A percentile compares a stretch with the other conserved stretches of the same genome.
These are phyloP conservation scores for Xylaria intraflava DNA, from an alignment of 495 filamentous ascomycete genomes.

Conservation along the genomic window DNA sequence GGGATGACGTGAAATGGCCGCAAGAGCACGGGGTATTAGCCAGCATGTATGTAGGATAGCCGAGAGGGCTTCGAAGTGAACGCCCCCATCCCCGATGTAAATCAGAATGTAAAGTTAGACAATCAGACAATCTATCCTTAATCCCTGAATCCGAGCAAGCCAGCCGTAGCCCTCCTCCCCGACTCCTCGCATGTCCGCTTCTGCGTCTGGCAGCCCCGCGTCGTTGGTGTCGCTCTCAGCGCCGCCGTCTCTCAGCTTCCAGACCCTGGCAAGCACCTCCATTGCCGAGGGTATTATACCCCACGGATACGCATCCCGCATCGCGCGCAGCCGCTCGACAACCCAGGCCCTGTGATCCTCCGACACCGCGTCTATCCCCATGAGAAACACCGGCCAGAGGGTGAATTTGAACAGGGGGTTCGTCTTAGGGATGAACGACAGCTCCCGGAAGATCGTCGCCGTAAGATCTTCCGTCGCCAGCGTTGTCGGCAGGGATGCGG, in stretches of 20 bases:
- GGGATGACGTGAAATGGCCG: background rate
- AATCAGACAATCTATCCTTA: constrained; percentile 34
- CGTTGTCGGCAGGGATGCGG: constrained; percentile 31
- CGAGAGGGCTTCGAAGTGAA: no score
- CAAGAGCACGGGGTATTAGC: background rate
- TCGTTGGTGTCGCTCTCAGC: constrained; percentile 1
- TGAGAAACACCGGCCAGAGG: constrained; percentile 53
- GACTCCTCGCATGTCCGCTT: background rate
- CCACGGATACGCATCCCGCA: constrained; percentile 39
- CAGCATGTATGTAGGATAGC: background rate
- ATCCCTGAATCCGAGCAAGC: constrained; percentile 29
- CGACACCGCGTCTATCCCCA: constrained; percentile 43
- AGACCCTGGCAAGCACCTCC: constrained; percentile 34
- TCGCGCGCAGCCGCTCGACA: constrained; percentile 29
- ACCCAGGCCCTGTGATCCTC: constrained; percentile 27
- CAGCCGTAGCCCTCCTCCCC: constrained; percentile 21
- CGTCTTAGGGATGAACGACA: constrained; percentile 40
- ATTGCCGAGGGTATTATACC: constrained; percentile 39
- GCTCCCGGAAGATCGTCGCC: constrained; percentile 36
- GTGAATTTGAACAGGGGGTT: constrained; percentile 48
- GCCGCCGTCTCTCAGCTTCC: constrained; percentile 29
- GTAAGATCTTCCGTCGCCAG: constrained; percentile 34
- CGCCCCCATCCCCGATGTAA: no score
- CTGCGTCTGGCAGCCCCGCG: background rate
- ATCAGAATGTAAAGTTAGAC: constrained; percentile 18